phyloP scores from a whole-genome alignment of 805 yeast species.

The Myxozyma lipomycoides region DNA sequence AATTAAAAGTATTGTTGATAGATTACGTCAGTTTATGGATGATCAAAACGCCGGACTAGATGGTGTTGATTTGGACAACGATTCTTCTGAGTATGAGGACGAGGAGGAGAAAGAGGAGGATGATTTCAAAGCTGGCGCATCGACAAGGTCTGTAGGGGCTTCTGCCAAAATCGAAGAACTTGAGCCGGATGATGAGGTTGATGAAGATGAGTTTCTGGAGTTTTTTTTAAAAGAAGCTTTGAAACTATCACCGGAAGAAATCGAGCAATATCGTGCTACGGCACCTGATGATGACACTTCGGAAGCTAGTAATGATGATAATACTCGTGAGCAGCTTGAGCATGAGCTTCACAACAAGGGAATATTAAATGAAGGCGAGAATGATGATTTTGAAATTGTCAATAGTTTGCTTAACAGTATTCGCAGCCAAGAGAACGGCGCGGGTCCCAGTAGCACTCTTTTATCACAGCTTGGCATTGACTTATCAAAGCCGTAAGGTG shows the following conservation, averaged over 20 bases:
- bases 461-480: conserved; percentile 34
- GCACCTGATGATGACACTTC: conserved; percentile 10
- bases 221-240: conserved; percentile 55
- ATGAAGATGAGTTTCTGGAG: conserved; percentile 69
- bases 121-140: conserved; percentile 36
- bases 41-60: conserved; percentile 22
- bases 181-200: conserved; percentile 43
- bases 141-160: too few species aligned
- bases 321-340: conserved; percentile 13
- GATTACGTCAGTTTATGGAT: conserved; percentile 17
- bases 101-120: conserved; percentile 32
- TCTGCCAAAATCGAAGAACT: conserved; percentile 29
- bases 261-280: conserved; percentile 40
- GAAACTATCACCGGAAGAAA: conserved; percentile 45
- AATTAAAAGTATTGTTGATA: conserved; percentile 9
- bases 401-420: conserved; percentile 35
- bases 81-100: conserved; percentile 10
- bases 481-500: too few species aligned
- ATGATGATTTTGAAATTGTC: conserved; percentile 23
- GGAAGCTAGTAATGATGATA: conserved; percentile 17
- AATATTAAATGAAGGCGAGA: conserved; percentile 3
- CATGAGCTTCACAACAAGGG: neutral
- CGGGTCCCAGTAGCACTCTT: conserved; percentile 41
- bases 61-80: conserved; percentile 25
- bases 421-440: conserved; percentile 32